Base-by-base conservation (phyloP, 2,329 filamentous ascomycete genomes). In the Colletotrichum cuscutae region DNA sequence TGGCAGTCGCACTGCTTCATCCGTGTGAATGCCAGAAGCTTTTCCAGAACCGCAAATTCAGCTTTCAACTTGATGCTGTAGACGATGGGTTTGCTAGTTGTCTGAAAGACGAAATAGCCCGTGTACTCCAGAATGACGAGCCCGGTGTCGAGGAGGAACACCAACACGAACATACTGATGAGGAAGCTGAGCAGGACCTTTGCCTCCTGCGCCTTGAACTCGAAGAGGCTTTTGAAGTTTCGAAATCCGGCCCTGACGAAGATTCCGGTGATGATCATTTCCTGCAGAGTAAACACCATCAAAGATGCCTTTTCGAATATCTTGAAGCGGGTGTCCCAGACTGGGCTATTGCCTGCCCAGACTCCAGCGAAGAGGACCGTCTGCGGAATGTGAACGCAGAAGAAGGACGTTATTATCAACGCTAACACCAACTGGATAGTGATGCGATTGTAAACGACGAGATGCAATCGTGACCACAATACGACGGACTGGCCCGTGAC, bases 251-350 rank as follows among this genome's bases (percentile, higher is more conserved):
- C 84, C 75, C 83, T 84, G 11, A 70, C 68, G 4, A 74, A 70
- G 1, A 75, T 71, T 1, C 82, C 81, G 0, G 87, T 89, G 54
- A 90, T 84, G 73, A 89, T 81, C 65, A 86, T 82, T 69, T 90
- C 88, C 76, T 90, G 88, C 13, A 89, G 65, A 75, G 86, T 89
- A 76, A 90, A 90, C 4, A 87, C 81, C 8, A 86, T 87, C 78
- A 90, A 86, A 75, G 90, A 88, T 22, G 89, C 83, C 77, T 87
- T 87, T 76, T 90, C 88, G 81, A 88, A 80, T 64, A 87, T 77
- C 13, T 83, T 83, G 73, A 88, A 88, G 35, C 57, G 66, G 26
- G 72, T 26, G 3, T 57, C 46, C 60, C 72, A 66, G 6, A 68
- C 42, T 76, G 81, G 79, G 2, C 79, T 78, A 58, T 72, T 70